Base-by-base conservation (phyloP, 2,329 filamentous ascomycete genomes). In the Cladosporium sphaerospermum region DNA sequence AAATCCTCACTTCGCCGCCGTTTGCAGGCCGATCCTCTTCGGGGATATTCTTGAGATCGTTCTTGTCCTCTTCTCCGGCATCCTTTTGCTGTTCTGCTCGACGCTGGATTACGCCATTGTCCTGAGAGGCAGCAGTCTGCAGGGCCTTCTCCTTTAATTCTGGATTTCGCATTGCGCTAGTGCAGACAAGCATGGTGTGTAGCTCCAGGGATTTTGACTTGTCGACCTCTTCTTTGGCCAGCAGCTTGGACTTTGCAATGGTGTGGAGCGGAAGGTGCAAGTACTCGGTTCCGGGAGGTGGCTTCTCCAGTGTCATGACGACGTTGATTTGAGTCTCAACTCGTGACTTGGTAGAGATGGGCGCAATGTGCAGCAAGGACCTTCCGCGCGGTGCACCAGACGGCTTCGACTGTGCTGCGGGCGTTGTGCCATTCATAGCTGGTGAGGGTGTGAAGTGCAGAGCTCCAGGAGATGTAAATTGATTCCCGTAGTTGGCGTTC, bases 261-360 rank as follows among this genome's bases (percentile, higher is more conserved):
- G 89, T 95, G 66, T 96, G 85, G 3, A 86, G 83, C 4, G 92
- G 93, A 13, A 99, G 79, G 64, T 95, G 90, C 47, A 97, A 74
- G 66, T 86, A 89, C 58, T 85, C 88, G 54, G 91, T 82, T 9
- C 86, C 86, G 0, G 78, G 73, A 1, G 91, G 90, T 44, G 95
- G 75, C 16, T 87, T 83, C 54, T 83, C 85, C 37, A 97, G 71
- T 0, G 84, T 86, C 70, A 97, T 78, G 63, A 85, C 85, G 61
- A 96, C 89, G 8, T 88, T 88, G 61, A 97, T 96, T 67, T 97
- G 93, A 0, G 93, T 97, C 73, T 99, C 93, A 14, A 97, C 93
- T 18, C 93, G 84, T 13, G 91, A 96, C 71, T 96, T 97, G 53
- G 68, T 61, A 8, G 66, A 64, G 28, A 70, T 69, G 8, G 67